Evolutionary conservation across 805 yeast species (phyloP).

Genomic region (Candida namnaoensis): DNA sequence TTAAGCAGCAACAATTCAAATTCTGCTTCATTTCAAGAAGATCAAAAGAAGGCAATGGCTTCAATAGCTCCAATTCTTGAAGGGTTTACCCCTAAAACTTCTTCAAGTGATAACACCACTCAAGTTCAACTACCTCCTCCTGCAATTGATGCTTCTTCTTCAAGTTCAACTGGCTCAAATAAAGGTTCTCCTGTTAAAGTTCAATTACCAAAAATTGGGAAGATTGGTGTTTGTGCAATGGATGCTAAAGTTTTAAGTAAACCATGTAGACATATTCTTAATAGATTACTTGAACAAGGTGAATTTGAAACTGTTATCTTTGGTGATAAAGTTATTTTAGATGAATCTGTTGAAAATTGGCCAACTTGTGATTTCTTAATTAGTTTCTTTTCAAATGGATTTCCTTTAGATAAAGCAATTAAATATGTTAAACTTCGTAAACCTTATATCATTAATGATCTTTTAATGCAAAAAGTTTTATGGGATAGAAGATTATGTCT

Average conservation of each 20-base stretch:
- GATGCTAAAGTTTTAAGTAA: slow-evolving; percentile 93
- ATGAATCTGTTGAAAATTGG: slow-evolving; percentile 93
- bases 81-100: slow-evolving; percentile 63
- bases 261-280: slow-evolving; percentile 88
- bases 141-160: slow-evolving; percentile 5
- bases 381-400: slow-evolving; percentile 91
- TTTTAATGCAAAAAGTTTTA: slow-evolving; percentile 83
- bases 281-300: slow-evolving; percentile 81
- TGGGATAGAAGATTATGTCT: slow-evolving; percentile 96
- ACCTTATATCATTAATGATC: slow-evolving; percentile 84
- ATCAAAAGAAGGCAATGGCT: slow-evolving; percentile 55
- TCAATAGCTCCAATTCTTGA: slow-evolving; percentile 75
- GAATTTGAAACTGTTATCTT: slow-evolving; percentile 95
- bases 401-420: slow-evolving; percentile 94
- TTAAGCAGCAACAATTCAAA: slow-evolving; percentile 10
- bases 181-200: slow-evolving; percentile 19
- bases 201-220: slow-evolving; percentile 68
- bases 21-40: slow-evolving; percentile 6
- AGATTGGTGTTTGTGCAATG: slow-evolving; percentile 98
- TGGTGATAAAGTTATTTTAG: slow-evolving; percentile 94
- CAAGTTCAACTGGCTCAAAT: slow-evolving; percentile 6
- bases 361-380: slow-evolving; percentile 96
- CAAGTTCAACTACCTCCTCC: slow-evolving; percentile 16
- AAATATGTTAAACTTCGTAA: slow-evolving; percentile 80
- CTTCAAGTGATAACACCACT: slow-evolving; percentile 35